Percentiles rank a stretch among this genome's conserved stretches.
Evolutionary conservation across 148 eudicot genomes (phyloP).

Genomic region (Silene latifolia): DNA sequence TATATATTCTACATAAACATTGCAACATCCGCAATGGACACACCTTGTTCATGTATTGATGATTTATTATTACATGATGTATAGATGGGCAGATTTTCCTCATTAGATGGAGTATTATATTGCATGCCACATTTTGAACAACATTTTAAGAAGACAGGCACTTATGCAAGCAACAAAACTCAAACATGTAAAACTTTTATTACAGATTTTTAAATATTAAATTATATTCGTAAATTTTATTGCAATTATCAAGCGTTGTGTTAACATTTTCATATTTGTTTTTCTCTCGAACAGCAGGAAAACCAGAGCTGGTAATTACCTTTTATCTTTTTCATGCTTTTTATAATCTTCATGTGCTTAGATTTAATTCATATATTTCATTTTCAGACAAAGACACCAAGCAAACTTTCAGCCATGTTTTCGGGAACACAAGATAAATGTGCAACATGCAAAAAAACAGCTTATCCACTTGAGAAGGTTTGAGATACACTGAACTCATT

Average conservation of each 20-base stretch:
- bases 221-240: too few relatives aligned
- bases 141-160: constrained; percentile 52
- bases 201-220: too few relatives aligned
- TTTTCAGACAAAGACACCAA: constrained; percentile 43
- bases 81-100: constrained; percentile 57
- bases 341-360: background rate
- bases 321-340: background rate
- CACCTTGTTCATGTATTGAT: background rate
- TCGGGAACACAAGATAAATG: constrained; percentile 93
- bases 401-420: constrained; percentile 63
- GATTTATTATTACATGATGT: background rate
- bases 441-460: constrained; percentile 68
- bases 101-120: constrained; percentile 55
- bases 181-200: constrained; percentile 35
- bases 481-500: background rate
- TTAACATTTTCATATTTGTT: background rate
- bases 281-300: constrained; percentile 9
- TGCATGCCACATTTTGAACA: constrained; percentile 94
- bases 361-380: too few relatives aligned
- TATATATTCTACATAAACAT: background rate
- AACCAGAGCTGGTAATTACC: constrained; percentile 22
- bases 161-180: constrained; percentile 27
- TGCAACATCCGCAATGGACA: background rate
- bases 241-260: background rate
- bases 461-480: constrained; percentile 89